These are phyloP conservation scores for Hypoxylon sp. DNA, from an alignment of 2,329 filamentous ascomycete species.

Conservation along the genomic window DNA sequence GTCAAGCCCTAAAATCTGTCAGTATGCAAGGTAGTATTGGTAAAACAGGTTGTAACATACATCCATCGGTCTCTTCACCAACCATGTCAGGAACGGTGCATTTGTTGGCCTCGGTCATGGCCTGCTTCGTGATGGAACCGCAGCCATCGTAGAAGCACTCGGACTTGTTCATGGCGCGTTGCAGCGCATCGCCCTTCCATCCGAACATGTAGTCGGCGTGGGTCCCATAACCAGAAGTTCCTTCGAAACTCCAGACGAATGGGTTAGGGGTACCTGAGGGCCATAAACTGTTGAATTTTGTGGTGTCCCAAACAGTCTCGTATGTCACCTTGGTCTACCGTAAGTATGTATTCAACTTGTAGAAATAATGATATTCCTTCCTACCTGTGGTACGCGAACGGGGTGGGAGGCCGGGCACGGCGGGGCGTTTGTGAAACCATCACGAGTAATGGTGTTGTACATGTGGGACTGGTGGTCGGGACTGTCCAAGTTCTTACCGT, in stretches of 20 bases:
- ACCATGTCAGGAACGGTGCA: conserved; percentile 46
- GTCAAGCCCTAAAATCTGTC: no score
- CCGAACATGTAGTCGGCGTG: conserved; percentile 38
- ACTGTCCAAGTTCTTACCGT: conserved; percentile 38
- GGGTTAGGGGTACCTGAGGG: conserved; percentile 46
- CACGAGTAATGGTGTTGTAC: conserved; percentile 40
- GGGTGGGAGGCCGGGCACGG: conserved; percentile 43
- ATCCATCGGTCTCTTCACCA: conserved; percentile 45
- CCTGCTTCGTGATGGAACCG: conserved; percentile 47
- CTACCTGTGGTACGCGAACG: conserved; percentile 6
- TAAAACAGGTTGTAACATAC: no score
- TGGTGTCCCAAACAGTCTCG: conserved; percentile 58
- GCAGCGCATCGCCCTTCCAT: conserved; percentile 45
- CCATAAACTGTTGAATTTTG: conserved; percentile 52
- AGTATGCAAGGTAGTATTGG: no score
- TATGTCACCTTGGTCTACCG: conserved; percentile 53
- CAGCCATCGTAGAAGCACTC: conserved; percentile 53
- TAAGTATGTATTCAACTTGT: no score
- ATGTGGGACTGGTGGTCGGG: conserved; percentile 36
- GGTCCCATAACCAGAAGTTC: conserved; percentile 47
- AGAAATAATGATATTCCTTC: no score
- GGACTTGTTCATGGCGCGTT: conserved; percentile 50
- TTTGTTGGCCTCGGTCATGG: conserved; percentile 43
- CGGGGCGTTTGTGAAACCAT: conserved; percentile 38
- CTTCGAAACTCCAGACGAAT: conserved; percentile 47